Percentiles rank a stretch among this genome's conserved stretches.
phyloP scores from a whole-genome alignment of 2,329 filamentous ascomycete species.

The Penicillium sp. region DNA sequence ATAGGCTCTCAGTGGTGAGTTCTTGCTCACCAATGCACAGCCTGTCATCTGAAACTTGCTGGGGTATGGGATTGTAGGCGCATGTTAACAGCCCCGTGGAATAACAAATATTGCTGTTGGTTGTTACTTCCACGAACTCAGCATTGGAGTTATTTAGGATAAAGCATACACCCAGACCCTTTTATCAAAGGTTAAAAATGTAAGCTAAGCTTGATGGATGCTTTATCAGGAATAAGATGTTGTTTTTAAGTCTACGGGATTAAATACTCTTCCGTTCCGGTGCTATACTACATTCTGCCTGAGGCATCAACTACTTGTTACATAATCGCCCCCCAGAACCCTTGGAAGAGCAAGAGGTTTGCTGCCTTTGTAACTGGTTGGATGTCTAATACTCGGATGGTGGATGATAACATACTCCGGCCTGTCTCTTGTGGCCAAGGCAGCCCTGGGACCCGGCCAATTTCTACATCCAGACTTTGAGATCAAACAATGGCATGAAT shows the following conservation, averaged over 20 bases:
- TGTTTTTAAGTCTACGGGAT: not conserved
- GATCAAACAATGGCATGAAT: conserved; percentile 18
- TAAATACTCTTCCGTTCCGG: not conserved
- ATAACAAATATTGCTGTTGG: not conserved
- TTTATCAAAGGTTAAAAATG: not conserved
- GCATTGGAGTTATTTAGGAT: not conserved
- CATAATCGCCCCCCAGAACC: conserved; percentile 22
- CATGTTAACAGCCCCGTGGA: not conserved
- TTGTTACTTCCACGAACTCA: not conserved
- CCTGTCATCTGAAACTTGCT: not conserved
- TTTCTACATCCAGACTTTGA: conserved; percentile 14
- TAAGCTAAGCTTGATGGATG: not conserved
- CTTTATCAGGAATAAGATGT: not conserved
- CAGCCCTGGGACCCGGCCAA: conserved; percentile 15
- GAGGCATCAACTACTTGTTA: not conserved
- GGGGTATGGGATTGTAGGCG: not conserved
- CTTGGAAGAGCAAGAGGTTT: conserved; percentile 17
- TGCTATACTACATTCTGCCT: not conserved
- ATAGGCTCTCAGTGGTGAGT: not conserved
- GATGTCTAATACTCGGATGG: conserved; percentile 27
- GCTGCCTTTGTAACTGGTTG: conserved; percentile 26
- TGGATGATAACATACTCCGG: conserved; percentile 22
- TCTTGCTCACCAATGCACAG: not conserved
- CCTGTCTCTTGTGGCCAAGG: conserved; percentile 16
- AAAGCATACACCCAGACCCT: not conserved